Conservation (phyloP, 1,139 yeast genomes). For the Taphrina populina region DNA sequence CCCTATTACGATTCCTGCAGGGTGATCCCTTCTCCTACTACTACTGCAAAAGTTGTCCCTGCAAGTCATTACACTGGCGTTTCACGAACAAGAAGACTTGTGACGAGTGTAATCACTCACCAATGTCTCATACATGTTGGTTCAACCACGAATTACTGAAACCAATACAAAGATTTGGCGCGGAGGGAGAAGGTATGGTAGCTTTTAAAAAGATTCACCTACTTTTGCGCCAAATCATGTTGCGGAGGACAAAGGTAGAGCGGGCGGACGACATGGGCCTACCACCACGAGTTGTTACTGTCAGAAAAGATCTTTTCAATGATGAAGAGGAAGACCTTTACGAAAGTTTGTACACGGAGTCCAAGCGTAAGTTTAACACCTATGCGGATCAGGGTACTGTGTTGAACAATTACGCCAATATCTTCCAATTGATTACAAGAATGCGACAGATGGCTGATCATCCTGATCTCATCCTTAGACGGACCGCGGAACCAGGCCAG, state of each 20-base stretch:
- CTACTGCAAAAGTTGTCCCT: constrained; percentile 86
- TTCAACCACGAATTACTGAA: constrained; percentile 93
- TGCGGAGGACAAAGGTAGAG: constrained; percentile 90
- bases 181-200: constrained; percentile 54
- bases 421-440: constrained; percentile 89
- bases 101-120: constrained; percentile 81
- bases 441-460: constrained; percentile 98
- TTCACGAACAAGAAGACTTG: constrained; percentile 81
- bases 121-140: constrained; percentile 91
- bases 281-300: constrained; percentile 90
- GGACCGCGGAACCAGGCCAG: constrained; percentile 45
- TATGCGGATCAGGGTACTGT: constrained; percentile 95
- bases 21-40: constrained; percentile 84
- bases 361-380: constrained; percentile 75
- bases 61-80: constrained; percentile 76
- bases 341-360: constrained; percentile 80
- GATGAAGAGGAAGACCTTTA: constrained; percentile 93
- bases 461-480: constrained; percentile 80
- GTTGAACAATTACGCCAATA: constrained; percentile 90
- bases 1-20: constrained; percentile 77
- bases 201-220: constrained; percentile 76
- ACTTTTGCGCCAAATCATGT: constrained; percentile 74
- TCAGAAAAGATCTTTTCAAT: constrained; percentile 80
- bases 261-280: constrained; percentile 95
- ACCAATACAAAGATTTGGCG: constrained; percentile 83